Evolutionary conservation across 2,329 filamentous ascomycete species (phyloP), one percentile per base, ranked within the genome.

Genomic region (Aspergillus fischeri): DNA sequence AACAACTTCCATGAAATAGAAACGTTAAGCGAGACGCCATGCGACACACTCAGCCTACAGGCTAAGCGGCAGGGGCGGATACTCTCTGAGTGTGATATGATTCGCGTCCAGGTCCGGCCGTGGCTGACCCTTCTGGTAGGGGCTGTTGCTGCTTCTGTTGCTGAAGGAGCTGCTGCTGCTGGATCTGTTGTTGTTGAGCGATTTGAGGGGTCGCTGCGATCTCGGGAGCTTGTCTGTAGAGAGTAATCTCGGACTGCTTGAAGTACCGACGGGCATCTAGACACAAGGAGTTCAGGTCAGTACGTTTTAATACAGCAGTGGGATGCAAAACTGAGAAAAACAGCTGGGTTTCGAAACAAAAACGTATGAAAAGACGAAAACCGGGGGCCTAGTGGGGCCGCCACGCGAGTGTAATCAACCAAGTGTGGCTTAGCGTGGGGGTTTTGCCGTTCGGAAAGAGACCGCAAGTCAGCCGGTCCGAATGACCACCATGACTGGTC

Each of bases 181-280:
- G 73, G 53, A 74, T 71, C 59, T 69, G 68, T 57, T 76, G 73
- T 56, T 77, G 75, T 51, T 71, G 69, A 27, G 71, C 72, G 53
- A 75, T 70, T 54, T 74, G 70, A 14, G 74, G 72, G 7, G 73
- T 76, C n/a, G 70, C 65, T 25, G 73, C 72, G 56, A 77, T 73
- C 59, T 80, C 78, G 51, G 78, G 78, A 27, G 78, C 75, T 70
- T 97, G 94, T 63, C 94, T 87, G 80, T 90, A 97, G 53, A 99
- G 86, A 57, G 97, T 92, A 72, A 99, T 99, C 78, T 99, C 94
- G 53, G 92, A 97, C 76, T 99, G 94, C 77, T 99, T 99, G 80
- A 99, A 99, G 79, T 99, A 99, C 68, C 94, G 86, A 68, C 94
- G 87, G 51, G 94, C 94, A 75, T 99, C 94, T 92, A 49, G 53